phyloP scores from a whole-genome alignment of 768 basidiomycete genomes.

The Amyloporia xantha region DNA sequence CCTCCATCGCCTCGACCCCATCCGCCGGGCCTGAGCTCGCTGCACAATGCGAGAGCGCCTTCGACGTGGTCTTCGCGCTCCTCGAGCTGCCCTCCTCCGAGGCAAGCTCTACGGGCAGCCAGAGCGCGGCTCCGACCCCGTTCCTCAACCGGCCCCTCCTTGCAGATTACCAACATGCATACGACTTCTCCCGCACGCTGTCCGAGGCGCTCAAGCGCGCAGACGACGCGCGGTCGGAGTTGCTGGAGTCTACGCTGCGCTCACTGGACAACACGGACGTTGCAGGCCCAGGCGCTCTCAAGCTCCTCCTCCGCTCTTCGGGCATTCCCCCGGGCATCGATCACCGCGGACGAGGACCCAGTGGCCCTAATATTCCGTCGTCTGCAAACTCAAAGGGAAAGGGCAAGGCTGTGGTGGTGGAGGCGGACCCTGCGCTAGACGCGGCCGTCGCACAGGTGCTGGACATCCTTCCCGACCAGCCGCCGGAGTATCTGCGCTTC shows the following conservation, averaged over 20 bases:
- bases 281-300: slow-evolving; percentile 51
- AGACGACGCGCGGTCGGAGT: slow-evolving; percentile 52
- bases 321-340: slow-evolving; percentile 38
- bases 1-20: slow-evolving; percentile 33
- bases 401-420: slow-evolving; percentile 22
- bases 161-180: slow-evolving; percentile 65
- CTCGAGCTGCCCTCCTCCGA: slow-evolving; percentile 37
- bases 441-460: slow-evolving; percentile 61
- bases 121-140: slow-evolving; percentile 14
- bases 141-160: slow-evolving; percentile 66
- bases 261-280: slow-evolving; percentile 27
- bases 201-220: slow-evolving; percentile 36
- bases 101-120: neutral
- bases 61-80: slow-evolving; percentile 54
- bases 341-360: slow-evolving; percentile 27
- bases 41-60: slow-evolving; percentile 43
- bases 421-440: slow-evolving; percentile 42
- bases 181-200: slow-evolving; percentile 50
- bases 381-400: slow-evolving; percentile 34
- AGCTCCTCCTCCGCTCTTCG: slow-evolving; percentile 56
- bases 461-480: slow-evolving; percentile 66
- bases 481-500: slow-evolving; percentile 48
- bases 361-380: slow-evolving; percentile 1
- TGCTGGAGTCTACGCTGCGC: slow-evolving; percentile 46
- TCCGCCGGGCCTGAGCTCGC: slow-evolving; percentile 38